Evolutionary conservation across 2,329 filamentous ascomycete species (phyloP).

Genomic region (Monilinia fructicola): DNA sequence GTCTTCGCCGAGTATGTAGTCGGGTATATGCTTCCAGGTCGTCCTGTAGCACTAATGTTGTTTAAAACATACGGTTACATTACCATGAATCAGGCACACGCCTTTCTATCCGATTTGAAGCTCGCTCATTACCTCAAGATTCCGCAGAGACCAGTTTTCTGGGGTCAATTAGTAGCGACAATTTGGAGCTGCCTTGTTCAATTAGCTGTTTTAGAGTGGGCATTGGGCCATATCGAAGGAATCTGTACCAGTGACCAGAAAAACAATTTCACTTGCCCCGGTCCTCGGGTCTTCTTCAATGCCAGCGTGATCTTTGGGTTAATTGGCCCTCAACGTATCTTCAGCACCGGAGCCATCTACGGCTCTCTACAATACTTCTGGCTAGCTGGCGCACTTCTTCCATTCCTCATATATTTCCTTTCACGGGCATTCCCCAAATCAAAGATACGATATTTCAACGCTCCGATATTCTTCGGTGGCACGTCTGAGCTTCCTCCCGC

Average conservation of each 20-base stretch:
- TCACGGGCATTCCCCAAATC: slow-evolving; percentile 60
- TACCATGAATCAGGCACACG: slow-evolving; percentile 26
- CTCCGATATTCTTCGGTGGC: slow-evolving; percentile 25
- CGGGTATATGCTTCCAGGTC: slow-evolving; percentile 71
- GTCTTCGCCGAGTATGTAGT: slow-evolving; percentile 72
- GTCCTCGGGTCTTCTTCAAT: slow-evolving; percentile 55
- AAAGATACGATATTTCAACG: slow-evolving; percentile 48
- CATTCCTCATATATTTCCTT: slow-evolving; percentile 56
- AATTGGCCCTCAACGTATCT: slow-evolving; percentile 61
- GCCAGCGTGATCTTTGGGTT: slow-evolving; percentile 72
- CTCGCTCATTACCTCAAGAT: slow-evolving; percentile 56
- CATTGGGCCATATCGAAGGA: slow-evolving; percentile 59
- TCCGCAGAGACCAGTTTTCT: slow-evolving; percentile 65
- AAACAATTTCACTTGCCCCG: slow-evolving; percentile 50
- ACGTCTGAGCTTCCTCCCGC: slow-evolving; percentile 55
- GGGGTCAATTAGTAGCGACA: slow-evolving; percentile 64
- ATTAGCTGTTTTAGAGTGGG: slow-evolving; percentile 62
- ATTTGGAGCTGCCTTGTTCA: slow-evolving; percentile 67
- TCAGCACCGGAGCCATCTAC: slow-evolving; percentile 53
- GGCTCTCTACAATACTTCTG: slow-evolving; percentile 67
- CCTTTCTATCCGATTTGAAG: slow-evolving; percentile 44
- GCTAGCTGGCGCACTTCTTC: slow-evolving; percentile 63
- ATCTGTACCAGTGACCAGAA: slow-evolving; percentile 56
- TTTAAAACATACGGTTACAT: slow-evolving; percentile 50
- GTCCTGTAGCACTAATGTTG: slow-evolving; percentile 72